Conservation (phyloP, 331 rosid genomes). For the Saraca asoca region DNA sequence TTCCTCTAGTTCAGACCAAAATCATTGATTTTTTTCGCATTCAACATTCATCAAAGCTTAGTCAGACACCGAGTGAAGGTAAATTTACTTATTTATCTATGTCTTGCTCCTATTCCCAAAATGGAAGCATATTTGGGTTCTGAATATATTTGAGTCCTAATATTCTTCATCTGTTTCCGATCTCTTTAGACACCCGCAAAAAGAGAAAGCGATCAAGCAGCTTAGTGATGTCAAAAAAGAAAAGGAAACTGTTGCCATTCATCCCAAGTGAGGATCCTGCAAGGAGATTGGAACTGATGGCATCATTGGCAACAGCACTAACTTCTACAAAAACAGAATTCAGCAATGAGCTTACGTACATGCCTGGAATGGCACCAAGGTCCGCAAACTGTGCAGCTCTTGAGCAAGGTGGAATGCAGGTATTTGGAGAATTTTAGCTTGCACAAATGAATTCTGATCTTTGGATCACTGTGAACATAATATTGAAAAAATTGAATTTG, state of each 20-base stretch:
- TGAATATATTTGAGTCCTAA: background rate
- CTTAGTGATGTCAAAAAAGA: constrained; percentile 69
- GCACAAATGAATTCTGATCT: too few relatives aligned
- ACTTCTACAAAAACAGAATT: constrained; percentile 66
- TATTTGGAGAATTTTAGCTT: constrained; percentile 12
- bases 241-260: constrained; percentile 61
- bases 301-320: constrained; percentile 85
- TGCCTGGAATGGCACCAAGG: constrained; percentile 75
- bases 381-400: constrained; percentile 64
- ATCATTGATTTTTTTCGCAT: constrained; percentile 85
- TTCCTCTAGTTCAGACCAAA: constrained; percentile 90
- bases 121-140: background rate
- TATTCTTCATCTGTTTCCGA: background rate
- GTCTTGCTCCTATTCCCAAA: too few relatives aligned
- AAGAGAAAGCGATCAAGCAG: constrained; percentile 60
- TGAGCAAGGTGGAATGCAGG: constrained; percentile 96
- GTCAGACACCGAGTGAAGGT: constrained; percentile 49
- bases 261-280: constrained; percentile 61
- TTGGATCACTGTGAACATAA: background rate
- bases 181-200: constrained; percentile 55
- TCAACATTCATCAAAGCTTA: constrained; percentile 44
- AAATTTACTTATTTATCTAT: background rate
- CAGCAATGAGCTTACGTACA: constrained; percentile 69
- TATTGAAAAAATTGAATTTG: background rate
- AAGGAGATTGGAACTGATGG: constrained; percentile 84